These are phyloP conservation scores for Jamesozyma rosinii DNA, from an alignment of 805 yeast genomes.

Conservation along the genomic window DNA sequence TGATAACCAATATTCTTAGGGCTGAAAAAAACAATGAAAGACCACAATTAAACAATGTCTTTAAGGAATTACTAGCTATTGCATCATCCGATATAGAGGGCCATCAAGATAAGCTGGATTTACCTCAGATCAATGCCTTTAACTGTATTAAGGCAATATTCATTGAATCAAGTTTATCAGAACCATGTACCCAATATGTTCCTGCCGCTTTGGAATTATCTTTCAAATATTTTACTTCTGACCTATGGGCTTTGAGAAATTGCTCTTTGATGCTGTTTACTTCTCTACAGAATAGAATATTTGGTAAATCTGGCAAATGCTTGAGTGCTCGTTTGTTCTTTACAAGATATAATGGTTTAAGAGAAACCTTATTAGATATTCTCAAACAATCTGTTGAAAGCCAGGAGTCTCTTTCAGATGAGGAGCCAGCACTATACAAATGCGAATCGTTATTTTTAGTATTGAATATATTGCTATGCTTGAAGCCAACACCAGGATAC, in stretches of 20 bases:
- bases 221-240: slow-evolving; percentile 51
- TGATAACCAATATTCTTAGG: slow-evolving; percentile 65
- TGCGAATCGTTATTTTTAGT: slow-evolving; percentile 64
- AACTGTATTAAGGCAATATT: slow-evolving; percentile 73
- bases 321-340: slow-evolving; percentile 63
- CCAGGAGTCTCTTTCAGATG: neutral
- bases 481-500: slow-evolving; percentile 52
- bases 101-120: slow-evolving; percentile 49
- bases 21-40: slow-evolving; percentile 34
- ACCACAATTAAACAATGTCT: slow-evolving; percentile 41
- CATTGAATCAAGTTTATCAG: slow-evolving; percentile 58
- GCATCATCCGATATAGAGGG: slow-evolving; percentile 43
- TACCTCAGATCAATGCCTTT: slow-evolving; percentile 91
- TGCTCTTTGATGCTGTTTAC: slow-evolving; percentile 91
- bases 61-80: slow-evolving; percentile 43
- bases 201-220: slow-evolving; percentile 54
- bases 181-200: slow-evolving; percentile 40
- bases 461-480: slow-evolving; percentile 57
- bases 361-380: slow-evolving; percentile 38
- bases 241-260: slow-evolving; percentile 79
- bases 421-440: slow-evolving; percentile 9
- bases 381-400: slow-evolving; percentile 28
- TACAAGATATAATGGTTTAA: slow-evolving; percentile 48
- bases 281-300: slow-evolving; percentile 68
- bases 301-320: slow-evolving; percentile 46